These are phyloP conservation scores for Trichothecium sympodiale DNA, from an alignment of 2,329 filamentous ascomycete species.

Conservation along the genomic window DNA sequence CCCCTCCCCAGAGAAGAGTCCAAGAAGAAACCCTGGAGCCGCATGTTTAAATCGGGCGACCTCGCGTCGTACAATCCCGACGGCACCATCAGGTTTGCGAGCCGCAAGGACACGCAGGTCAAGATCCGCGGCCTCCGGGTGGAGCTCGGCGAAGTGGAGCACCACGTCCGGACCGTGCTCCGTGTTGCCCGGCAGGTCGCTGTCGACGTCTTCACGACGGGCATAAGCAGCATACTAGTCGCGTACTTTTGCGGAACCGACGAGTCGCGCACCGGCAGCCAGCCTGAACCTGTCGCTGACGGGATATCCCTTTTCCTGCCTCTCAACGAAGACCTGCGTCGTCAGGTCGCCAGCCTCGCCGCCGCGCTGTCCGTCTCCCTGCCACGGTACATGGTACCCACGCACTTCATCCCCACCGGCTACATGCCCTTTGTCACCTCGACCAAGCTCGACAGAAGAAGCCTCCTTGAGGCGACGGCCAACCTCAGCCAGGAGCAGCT, in stretches of 20 bases:
- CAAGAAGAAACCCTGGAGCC: background rate
- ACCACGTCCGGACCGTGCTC: background rate
- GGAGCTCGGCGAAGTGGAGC: slow-evolving; percentile 2
- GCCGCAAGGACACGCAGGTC: slow-evolving; percentile 4
- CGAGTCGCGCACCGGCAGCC: background rate
- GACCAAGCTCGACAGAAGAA: slow-evolving; percentile 7
- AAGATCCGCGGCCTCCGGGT: slow-evolving; percentile 2
- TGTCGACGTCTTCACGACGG: slow-evolving; percentile 3
- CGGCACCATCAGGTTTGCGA: background rate
- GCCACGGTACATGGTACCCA: slow-evolving; percentile 8
- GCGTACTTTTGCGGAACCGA: background rate
- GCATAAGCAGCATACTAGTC: slow-evolving; percentile 1
- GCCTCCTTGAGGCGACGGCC: slow-evolving; percentile 1
- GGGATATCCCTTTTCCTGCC: slow-evolving; percentile 3
- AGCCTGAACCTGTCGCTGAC: background rate
- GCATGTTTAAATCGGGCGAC: slow-evolving; percentile 1
- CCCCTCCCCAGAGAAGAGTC: slow-evolving; percentile 8
- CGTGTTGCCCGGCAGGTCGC: background rate
- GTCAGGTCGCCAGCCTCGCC: background rate
- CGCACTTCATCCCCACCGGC: slow-evolving; percentile 3
- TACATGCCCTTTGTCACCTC: slow-evolving; percentile 8
- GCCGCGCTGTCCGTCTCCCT: slow-evolving; percentile 1
- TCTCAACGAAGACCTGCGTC: background rate
- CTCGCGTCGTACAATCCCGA: slow-evolving; percentile 1
- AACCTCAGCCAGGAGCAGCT: background rate